Conservation (phyloP, 140 eudicot species). For the Erigeron philadelphicus region DNA sequence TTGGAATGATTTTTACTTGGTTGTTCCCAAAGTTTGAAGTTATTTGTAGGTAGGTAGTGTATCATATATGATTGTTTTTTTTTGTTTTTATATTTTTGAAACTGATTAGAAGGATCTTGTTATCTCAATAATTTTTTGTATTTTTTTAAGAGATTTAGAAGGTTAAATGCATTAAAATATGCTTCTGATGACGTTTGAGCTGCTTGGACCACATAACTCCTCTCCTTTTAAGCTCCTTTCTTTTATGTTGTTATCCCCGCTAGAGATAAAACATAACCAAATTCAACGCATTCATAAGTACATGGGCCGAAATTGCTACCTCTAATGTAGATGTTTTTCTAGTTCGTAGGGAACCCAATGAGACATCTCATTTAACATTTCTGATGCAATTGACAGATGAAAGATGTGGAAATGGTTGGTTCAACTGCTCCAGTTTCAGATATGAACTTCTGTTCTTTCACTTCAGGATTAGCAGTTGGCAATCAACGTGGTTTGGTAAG, state of each 20-base stretch:
- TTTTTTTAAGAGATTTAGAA: background rate
- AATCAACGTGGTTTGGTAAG: constrained; percentile 77
- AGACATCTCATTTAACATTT: constrained; percentile 9
- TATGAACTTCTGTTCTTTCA: constrained; percentile 53
- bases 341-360: constrained; percentile 1
- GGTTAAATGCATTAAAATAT: too few relatives aligned
- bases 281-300: background rate
- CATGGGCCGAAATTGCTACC: background rate
- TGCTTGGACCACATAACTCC: background rate
- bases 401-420: constrained; percentile 52
- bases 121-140: background rate
- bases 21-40: background rate
- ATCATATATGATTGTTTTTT: background rate
- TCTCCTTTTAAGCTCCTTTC: background rate
- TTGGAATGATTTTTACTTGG: background rate
- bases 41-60: background rate
- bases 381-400: constrained; percentile 45
- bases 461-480: constrained; percentile 70
- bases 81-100: too few relatives aligned
- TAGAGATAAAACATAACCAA: background rate
- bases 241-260: background rate
- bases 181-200: too few relatives aligned
- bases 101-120: background rate
- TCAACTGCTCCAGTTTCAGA: constrained; percentile 53
- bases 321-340: background rate